A percentile compares a stretch with the other conserved stretches of the same genome.
Evolutionary conservation across 768 basidiomycete genomes (phyloP).

Genomic region (Calocybe cyanea): DNA sequence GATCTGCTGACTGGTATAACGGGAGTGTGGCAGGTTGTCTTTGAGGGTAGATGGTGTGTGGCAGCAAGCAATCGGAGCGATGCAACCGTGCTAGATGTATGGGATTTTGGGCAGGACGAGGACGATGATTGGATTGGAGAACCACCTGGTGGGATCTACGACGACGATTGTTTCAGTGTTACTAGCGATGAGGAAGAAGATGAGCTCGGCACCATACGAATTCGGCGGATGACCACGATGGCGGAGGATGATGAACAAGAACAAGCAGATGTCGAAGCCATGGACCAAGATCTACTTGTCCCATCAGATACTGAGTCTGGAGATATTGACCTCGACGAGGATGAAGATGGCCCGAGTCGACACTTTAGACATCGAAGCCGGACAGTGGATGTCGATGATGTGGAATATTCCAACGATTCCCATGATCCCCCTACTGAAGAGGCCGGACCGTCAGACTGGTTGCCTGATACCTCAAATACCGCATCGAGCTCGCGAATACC

Average conservation of each 20-base stretch:
- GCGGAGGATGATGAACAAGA: constrained; percentile 40
- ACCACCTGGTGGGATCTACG: constrained; percentile 70
- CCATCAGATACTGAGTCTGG: constrained; percentile 40
- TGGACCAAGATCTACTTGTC: constrained; percentile 65
- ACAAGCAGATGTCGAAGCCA: constrained; percentile 61
- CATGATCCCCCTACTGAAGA: constrained; percentile 18
- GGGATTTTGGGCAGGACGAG: constrained; percentile 79
- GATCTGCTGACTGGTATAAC: constrained; percentile 89
- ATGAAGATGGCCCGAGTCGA: constrained; percentile 21
- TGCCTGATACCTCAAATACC: constrained; percentile 17
- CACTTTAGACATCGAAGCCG: constrained; percentile 14
- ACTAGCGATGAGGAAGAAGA: constrained; percentile 47
- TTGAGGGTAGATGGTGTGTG: constrained; percentile 91
- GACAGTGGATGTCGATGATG: constrained; percentile 14
- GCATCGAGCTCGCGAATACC: constrained; percentile 11
- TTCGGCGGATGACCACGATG: constrained; percentile 19
- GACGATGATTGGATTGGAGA: constrained; percentile 85
- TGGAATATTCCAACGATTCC: constrained; percentile 16
- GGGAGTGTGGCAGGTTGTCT: constrained; percentile 97
- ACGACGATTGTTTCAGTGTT: constrained; percentile 59
- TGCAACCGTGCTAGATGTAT: constrained; percentile 79
- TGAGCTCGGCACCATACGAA: constrained; percentile 19
- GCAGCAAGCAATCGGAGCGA: constrained; percentile 85
- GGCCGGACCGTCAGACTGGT: constrained; percentile 30
- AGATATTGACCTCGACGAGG: constrained; percentile 27